These are phyloP conservation scores for Venturia asperata DNA, from an alignment of 2,329 filamentous ascomycete genomes.

Conservation along the genomic window DNA sequence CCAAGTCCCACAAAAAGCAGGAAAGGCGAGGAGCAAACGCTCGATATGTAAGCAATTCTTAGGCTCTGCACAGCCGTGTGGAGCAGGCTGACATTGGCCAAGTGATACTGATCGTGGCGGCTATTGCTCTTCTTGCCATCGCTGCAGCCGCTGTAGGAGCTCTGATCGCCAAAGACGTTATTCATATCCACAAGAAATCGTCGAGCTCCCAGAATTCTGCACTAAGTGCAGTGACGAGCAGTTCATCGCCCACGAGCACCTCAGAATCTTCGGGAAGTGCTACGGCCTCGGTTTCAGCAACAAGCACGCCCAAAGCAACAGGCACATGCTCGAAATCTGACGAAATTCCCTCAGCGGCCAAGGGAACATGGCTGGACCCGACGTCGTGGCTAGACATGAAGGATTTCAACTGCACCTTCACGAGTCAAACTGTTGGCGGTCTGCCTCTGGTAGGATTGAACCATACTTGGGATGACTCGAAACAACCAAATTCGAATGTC, in stretches of 20 bases:
- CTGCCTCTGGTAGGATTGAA: constrained; percentile 85
- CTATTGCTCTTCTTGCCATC: not conserved
- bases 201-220: not conserved
- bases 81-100: not conserved
- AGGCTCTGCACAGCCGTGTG: not conserved
- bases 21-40: constrained; percentile 3
- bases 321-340: constrained; percentile 21
- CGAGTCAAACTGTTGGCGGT: constrained; percentile 71
- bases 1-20: not conserved
- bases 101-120: not conserved
- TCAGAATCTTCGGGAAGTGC: not conserved
- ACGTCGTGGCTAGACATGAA: constrained; percentile 85
- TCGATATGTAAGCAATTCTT: not conserved
- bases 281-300: not conserved
- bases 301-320: constrained; percentile 15
- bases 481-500: constrained; percentile 68
- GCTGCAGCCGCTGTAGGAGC: constrained; percentile 39
- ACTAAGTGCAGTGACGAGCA: not conserved
- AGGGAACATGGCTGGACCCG: constrained; percentile 75
- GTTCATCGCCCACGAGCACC: not conserved
- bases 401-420: constrained; percentile 93
- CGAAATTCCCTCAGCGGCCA: constrained; percentile 50
- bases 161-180: constrained; percentile 13
- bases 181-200: constrained; percentile 9
- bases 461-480: constrained; percentile 76